Conservation (phyloP, 1,284 basidiomycete genomes). For the Peniophora sp. region DNA sequence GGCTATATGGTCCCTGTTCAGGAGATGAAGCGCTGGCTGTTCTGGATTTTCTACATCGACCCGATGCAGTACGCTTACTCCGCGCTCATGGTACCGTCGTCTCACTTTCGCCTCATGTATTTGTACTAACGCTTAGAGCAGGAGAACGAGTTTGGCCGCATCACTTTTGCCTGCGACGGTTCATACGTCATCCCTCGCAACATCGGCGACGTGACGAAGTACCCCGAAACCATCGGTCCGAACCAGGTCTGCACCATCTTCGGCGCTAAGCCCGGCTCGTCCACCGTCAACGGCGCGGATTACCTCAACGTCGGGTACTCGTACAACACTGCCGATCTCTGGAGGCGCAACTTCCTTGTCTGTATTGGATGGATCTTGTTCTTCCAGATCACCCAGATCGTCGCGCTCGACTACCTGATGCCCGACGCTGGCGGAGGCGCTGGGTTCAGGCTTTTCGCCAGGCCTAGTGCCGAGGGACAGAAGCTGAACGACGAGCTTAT, state of each 20-base stretch:
- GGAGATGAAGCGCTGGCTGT: slow-evolving; percentile 83
- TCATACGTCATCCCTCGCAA: slow-evolving; percentile 68
- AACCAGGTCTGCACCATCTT: slow-evolving; percentile 67
- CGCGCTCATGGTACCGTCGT: slow-evolving; percentile 67
- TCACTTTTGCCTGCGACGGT: slow-evolving; percentile 63
- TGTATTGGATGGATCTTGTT: slow-evolving; percentile 55
- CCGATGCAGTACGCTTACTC: slow-evolving; percentile 52
- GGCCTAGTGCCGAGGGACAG: slow-evolving; percentile 61
- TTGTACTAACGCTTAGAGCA: no score
- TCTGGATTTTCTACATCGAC: slow-evolving; percentile 81
- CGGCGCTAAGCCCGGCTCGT: slow-evolving; percentile 43
- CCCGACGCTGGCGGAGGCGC: slow-evolving; percentile 35
- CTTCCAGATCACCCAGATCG: slow-evolving; percentile 58
- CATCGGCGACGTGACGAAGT: slow-evolving; percentile 49
- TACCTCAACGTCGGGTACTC: slow-evolving; percentile 57
- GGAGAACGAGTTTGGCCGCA: slow-evolving; percentile 80
- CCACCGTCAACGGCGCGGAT: slow-evolving; percentile 38
- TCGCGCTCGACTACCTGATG: slow-evolving; percentile 56
- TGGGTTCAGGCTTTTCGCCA: slow-evolving; percentile 56
- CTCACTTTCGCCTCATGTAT: no score
- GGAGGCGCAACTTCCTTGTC: slow-evolving; percentile 53
- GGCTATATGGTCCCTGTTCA: slow-evolving; percentile 71
- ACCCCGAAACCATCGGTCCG: slow-evolving; percentile 54
- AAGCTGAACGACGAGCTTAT: slow-evolving; percentile 53
- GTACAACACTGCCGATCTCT: slow-evolving; percentile 43